Conservation (phyloP, 352 stramenopile species). For the Phytophthora macrochlamydospora region DNA sequence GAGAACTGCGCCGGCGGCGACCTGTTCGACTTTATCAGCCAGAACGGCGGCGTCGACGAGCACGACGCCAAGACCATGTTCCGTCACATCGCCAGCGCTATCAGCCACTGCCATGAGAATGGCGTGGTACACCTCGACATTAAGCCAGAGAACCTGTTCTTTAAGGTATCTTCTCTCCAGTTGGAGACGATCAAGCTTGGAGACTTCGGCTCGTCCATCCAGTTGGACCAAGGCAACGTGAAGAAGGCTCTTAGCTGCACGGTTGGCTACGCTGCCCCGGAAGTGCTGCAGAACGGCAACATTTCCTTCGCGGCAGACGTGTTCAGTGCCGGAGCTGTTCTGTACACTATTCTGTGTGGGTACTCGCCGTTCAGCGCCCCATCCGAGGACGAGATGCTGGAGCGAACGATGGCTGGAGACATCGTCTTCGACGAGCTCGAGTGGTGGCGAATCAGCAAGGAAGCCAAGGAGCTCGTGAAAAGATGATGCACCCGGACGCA, state of each 20-base stretch:
- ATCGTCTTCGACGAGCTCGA: slow-evolving; percentile 63
- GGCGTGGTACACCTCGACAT: slow-evolving; percentile 78
- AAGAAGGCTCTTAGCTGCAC: slow-evolving; percentile 66
- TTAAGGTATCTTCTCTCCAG: slow-evolving; percentile 54
- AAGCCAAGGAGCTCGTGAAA: slow-evolving; percentile 64
- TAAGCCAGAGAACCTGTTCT: slow-evolving; percentile 84
- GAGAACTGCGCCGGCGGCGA: slow-evolving; percentile 71
- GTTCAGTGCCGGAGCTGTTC: slow-evolving; percentile 73
- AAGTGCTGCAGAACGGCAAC: slow-evolving; percentile 58
- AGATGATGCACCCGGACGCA: slow-evolving; percentile 59
- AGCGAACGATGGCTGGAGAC: slow-evolving; percentile 51
- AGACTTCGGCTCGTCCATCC: slow-evolving; percentile 73
- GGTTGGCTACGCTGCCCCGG: slow-evolving; percentile 74
- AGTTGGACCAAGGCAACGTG: slow-evolving; percentile 40
- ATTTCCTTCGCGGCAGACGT: slow-evolving; percentile 72
- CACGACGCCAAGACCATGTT: slow-evolving; percentile 53
- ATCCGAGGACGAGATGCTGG: slow-evolving; percentile 67
- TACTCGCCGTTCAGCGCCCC: slow-evolving; percentile 69
- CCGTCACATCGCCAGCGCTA: slow-evolving; percentile 51
- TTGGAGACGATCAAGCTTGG: slow-evolving; percentile 64
- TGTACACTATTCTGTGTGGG: slow-evolving; percentile 72
- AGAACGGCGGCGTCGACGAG: slow-evolving; percentile 60
- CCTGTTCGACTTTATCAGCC: slow-evolving; percentile 62
- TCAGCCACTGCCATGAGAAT: slow-evolving; percentile 63
- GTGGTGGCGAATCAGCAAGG: slow-evolving; percentile 52